These are phyloP conservation scores for Irpex sp. DNA, from an alignment of 1,284 basidiomycete species.

Conservation along the genomic window DNA sequence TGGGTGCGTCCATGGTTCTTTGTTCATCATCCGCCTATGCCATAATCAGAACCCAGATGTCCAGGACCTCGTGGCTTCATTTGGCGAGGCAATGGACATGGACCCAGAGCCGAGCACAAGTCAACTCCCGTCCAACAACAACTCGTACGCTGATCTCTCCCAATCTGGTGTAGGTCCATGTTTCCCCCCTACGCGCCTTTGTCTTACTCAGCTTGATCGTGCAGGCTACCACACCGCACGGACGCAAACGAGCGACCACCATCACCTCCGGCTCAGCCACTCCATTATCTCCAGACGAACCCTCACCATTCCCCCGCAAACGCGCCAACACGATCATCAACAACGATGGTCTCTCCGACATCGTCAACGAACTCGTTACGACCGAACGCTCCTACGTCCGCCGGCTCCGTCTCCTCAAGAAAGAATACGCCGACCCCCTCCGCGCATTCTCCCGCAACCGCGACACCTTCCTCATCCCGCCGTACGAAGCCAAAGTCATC, in stretches of 20 bases:
- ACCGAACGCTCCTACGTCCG: conserved; percentile 78
- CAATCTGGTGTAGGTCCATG: conserved; percentile 35
- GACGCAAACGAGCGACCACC: conserved; percentile 11
- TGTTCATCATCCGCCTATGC: not conserved
- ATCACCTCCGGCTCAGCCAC: not conserved
- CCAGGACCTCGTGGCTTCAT: conserved; percentile 69
- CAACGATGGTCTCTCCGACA: conserved; percentile 52
- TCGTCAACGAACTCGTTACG: conserved; percentile 70
- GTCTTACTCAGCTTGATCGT: not conserved
- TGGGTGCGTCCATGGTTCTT: conserved; percentile 41
- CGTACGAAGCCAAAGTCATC: conserved; percentile 87
- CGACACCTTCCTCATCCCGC: conserved; percentile 80
- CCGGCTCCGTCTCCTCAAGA: conserved; percentile 67
- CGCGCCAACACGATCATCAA: conserved; percentile 48
- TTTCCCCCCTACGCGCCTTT: not conserved
- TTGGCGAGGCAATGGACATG: conserved; percentile 57
- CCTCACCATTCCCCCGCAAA: conserved; percentile 34
- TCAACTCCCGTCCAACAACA: conserved; percentile 35
- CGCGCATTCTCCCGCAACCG: conserved; percentile 80
- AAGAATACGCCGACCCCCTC: conserved; percentile 86
- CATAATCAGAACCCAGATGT: conserved; percentile 48
- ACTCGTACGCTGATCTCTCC: conserved; percentile 27
- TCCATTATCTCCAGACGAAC: not conserved
- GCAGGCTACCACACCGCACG: conserved; percentile 11
- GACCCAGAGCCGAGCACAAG: conserved; percentile 31